Percentiles rank a stretch among this genome's conserved stretches.
phyloP scores from a whole-genome alignment of 176 grass and related monocot genomes.

The Rhynchospora tenuis region DNA sequence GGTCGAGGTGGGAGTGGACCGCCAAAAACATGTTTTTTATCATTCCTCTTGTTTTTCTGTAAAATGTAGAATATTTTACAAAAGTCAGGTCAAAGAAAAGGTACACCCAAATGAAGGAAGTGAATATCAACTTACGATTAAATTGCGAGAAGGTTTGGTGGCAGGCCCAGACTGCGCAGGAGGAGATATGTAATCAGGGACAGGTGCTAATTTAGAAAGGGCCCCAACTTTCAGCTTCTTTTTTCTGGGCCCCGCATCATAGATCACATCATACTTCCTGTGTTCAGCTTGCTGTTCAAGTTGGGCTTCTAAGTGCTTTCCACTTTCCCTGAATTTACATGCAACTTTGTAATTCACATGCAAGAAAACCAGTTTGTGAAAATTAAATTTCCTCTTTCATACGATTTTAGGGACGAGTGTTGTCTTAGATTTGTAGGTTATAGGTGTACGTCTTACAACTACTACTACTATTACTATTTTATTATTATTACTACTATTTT shows the following conservation, averaged over 20 bases:
- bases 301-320: conserved; percentile 33
- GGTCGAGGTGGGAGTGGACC: background rate
- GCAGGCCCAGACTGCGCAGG: background rate
- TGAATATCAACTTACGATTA: background rate
- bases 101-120: background rate
- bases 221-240: background rate
- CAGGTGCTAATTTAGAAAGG: background rate
- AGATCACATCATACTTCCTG: background rate
- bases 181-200: background rate
- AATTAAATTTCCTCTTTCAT: conserved; percentile 13
- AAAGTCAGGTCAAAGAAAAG: background rate
- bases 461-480: no score
- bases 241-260: background rate
- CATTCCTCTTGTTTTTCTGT: background rate
- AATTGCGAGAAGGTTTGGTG: background rate
- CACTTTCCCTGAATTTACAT: conserved; percentile 22
- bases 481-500: no score
- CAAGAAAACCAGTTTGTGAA: conserved; percentile 12
- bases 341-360: conserved; percentile 14
- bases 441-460: no score
- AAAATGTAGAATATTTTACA: background rate
- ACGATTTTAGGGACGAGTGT: no score
- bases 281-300: conserved; percentile 15
- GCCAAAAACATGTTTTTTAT: background rate
- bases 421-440: no score